phyloP scores from a whole-genome alignment of 176 grass and related monocot genomes.

The Hyparrhenia diplandra region DNA sequence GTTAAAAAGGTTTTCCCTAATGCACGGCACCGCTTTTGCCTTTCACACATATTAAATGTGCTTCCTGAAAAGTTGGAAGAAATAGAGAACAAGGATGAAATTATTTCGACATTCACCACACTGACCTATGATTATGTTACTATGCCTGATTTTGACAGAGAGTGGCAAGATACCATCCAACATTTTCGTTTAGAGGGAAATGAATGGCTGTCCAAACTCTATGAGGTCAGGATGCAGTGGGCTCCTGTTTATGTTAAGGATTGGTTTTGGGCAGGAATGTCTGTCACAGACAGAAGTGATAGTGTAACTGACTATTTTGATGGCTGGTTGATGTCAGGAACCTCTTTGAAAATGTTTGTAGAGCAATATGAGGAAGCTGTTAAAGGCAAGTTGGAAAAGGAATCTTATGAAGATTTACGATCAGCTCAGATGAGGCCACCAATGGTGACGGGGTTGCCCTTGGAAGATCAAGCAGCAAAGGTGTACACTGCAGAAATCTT shows the following conservation, averaged over 20 bases:
- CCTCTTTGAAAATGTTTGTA: constrained; percentile 70
- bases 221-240: constrained; percentile 59
- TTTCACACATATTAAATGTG: constrained; percentile 61
- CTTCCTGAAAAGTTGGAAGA: constrained; percentile 35
- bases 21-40: constrained; percentile 68
- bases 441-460: constrained; percentile 47
- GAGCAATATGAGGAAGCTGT: constrained; percentile 53
- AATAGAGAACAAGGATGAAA: constrained; percentile 49
- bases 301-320: constrained; percentile 60
- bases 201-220: constrained; percentile 68
- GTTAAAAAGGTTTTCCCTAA: constrained; percentile 67
- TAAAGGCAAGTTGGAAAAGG: constrained; percentile 65
- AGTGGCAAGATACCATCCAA: constrained; percentile 63
- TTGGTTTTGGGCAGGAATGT: constrained; percentile 78
- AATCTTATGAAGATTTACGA: constrained; percentile 57
- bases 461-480: constrained; percentile 73
- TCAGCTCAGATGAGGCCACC: constrained; percentile 62
- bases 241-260: constrained; percentile 74
- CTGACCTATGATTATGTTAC: constrained; percentile 61
- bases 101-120: constrained; percentile 52
- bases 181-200: constrained; percentile 55
- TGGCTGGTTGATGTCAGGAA: constrained; percentile 54
- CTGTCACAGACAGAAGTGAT: constrained; percentile 60
- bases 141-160: constrained; percentile 63
- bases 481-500: constrained; percentile 68